Evolutionary conservation across 2,329 filamentous ascomycete species (phyloP).

Genomic region (Beauveria sp.): DNA sequence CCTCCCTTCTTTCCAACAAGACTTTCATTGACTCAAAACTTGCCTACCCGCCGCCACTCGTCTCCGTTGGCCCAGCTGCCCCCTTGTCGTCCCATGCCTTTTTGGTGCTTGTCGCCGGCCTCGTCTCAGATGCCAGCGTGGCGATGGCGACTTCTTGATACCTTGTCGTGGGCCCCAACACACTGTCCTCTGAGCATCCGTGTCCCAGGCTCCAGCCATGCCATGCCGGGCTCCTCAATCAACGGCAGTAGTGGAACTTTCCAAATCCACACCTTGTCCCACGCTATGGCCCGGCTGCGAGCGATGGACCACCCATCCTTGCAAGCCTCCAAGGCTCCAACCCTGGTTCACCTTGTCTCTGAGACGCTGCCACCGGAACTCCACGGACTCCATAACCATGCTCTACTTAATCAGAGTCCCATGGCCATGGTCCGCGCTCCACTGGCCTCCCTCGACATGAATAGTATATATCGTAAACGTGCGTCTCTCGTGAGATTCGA

Average conservation of each 20-base stretch:
- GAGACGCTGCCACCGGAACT: constrained; percentile 2
- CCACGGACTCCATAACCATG: constrained; percentile 9
- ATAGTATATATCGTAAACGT: constrained; percentile 11
- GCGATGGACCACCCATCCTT: constrained; percentile 1
- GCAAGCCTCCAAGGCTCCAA: background rate
- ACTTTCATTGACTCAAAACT: constrained; percentile 1
- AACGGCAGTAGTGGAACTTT: background rate
- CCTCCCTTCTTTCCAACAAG: background rate
- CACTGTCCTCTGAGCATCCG: constrained; percentile 10
- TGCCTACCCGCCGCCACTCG: background rate
- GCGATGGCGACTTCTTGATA: constrained; percentile 7
- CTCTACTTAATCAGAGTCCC: constrained; percentile 4
- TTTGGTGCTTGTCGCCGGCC: background rate
- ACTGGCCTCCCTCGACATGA: background rate
- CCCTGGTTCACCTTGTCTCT: constrained; percentile 9
- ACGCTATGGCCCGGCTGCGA: constrained; percentile 9
- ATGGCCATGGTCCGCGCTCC: constrained; percentile 9
- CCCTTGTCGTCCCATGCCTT: constrained; percentile 1
- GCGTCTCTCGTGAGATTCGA: constrained; percentile 2
- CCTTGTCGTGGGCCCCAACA: constrained; percentile 1
- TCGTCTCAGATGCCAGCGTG: constrained; percentile 10
- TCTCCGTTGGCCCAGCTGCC: background rate
- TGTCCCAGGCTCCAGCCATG: constrained; percentile 6
- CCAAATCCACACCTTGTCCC: background rate
- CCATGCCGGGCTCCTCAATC: background rate